Conservation (phyloP, 2,329 filamentous ascomycete genomes). For the Neofusicoccum ribis region DNA sequence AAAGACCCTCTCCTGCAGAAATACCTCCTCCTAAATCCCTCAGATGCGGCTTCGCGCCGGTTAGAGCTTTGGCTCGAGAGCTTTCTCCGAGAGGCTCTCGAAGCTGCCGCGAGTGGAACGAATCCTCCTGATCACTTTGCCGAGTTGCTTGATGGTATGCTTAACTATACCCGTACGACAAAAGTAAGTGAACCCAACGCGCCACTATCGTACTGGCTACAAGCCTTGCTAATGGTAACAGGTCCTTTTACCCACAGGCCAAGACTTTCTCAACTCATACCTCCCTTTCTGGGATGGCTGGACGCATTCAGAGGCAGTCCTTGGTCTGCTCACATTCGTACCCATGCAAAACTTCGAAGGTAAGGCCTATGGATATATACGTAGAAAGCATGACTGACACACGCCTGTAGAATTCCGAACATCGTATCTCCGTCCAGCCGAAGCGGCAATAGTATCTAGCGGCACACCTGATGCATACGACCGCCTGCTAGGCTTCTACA, state of each 20-base stretch:
- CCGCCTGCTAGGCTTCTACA: slow-evolving; percentile 67
- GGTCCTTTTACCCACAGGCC: slow-evolving; percentile 32
- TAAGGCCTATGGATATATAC: slow-evolving; percentile 28
- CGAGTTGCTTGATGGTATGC: slow-evolving; percentile 35
- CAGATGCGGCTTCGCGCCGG: slow-evolving; percentile 29
- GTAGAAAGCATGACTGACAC: neutral
- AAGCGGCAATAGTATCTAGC: slow-evolving; percentile 42
- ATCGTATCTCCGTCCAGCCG: slow-evolving; percentile 41
- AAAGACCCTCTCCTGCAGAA: slow-evolving; percentile 78
- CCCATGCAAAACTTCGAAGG: slow-evolving; percentile 57
- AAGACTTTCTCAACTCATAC: slow-evolving; percentile 37
- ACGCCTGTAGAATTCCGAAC: slow-evolving; percentile 33
- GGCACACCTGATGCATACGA: slow-evolving; percentile 51
- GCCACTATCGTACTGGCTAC: slow-evolving; percentile 17
- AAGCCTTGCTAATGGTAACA: slow-evolving; percentile 21
- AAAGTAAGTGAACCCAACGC: slow-evolving; percentile 29
- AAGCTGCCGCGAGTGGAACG: slow-evolving; percentile 20
- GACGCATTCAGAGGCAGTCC: slow-evolving; percentile 41
- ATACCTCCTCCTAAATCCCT: slow-evolving; percentile 58
- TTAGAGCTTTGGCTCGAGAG: slow-evolving; percentile 36
- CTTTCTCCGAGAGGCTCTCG: slow-evolving; percentile 9
- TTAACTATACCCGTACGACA: slow-evolving; percentile 34
- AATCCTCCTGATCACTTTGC: slow-evolving; percentile 27
- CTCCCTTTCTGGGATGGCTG: slow-evolving; percentile 39
- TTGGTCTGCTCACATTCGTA: slow-evolving; percentile 54